phyloP scores from a whole-genome alignment of 148 eudicot genomes.

The Camellia sinensis region DNA sequence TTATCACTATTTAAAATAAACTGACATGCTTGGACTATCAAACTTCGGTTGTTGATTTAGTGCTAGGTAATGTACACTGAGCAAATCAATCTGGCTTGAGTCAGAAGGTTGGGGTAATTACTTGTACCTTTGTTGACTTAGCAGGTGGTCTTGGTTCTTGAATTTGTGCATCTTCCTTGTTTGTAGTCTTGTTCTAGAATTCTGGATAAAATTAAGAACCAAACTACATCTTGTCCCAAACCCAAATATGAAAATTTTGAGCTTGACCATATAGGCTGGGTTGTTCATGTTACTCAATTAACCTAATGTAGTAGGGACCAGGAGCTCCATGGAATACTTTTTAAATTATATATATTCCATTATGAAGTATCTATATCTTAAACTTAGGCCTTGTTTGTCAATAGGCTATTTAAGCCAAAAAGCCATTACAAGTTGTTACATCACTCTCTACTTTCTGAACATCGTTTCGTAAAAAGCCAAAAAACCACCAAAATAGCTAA shows the following conservation, averaged over 20 bases:
- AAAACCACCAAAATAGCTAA: too few relatives aligned
- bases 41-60: not conserved
- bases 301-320: not conserved
- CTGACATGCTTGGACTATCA: not conserved
- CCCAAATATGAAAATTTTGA: not conserved
- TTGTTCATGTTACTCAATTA: not conserved
- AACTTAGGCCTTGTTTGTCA: not conserved
- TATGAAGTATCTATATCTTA: not conserved
- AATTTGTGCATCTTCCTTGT: not conserved
- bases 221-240: not conserved
- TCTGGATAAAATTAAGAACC: not conserved
- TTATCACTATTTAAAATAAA: not conserved
- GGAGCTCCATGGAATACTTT: not conserved
- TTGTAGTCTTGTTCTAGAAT: not conserved
- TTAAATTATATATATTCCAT: not conserved
- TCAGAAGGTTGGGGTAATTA: not conserved
- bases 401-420: too few relatives aligned
- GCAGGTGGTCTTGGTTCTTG: not conserved
- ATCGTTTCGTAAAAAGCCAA: too few relatives aligned
- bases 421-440: too few relatives aligned
- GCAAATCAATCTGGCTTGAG: not conserved
- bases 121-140: not conserved
- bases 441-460: too few relatives aligned
- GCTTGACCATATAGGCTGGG: not conserved
- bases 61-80: not conserved